Evolutionary conservation across 306 rosid genomes (phyloP).

Genomic region (Pterocarpus santalinus): DNA sequence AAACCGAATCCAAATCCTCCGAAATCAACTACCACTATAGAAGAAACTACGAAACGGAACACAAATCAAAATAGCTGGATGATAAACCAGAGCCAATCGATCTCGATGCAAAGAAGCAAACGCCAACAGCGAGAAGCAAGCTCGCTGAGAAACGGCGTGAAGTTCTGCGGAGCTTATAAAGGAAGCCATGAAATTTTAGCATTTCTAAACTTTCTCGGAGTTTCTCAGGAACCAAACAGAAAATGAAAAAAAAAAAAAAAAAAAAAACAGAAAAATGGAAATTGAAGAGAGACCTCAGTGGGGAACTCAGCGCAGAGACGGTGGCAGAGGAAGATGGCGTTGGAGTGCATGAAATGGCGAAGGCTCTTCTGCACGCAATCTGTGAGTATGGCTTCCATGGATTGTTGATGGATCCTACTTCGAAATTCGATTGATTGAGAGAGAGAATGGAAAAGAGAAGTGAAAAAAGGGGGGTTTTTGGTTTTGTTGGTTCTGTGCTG

Average conservation of each 20-base stretch:
- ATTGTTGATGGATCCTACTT: constrained; percentile 7
- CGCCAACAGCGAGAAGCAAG: background rate
- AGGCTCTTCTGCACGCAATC: constrained; percentile 87
- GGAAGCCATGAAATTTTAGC: background rate
- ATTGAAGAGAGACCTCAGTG: constrained; percentile 46
- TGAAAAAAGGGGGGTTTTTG: background rate
- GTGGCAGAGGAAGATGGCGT: constrained; percentile 92
- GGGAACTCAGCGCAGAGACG: constrained; percentile 95
- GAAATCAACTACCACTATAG: background rate
- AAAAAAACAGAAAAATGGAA: background rate
- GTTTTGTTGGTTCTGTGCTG: constrained; percentile 5
- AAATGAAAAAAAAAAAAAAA: background rate
- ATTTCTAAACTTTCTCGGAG: background rate
- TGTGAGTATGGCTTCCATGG: constrained; percentile 83
- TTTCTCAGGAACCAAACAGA: constrained; percentile 39
- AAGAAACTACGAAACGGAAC: constrained; percentile 30
- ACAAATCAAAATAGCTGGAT: constrained; percentile 24
- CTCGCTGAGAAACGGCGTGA: background rate
- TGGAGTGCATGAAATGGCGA: constrained; percentile 76
- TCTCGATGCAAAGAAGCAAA: constrained; percentile 17
- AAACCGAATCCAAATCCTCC: constrained; percentile 6
- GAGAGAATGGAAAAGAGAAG: background rate
- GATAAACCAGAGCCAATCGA: constrained; percentile 40
- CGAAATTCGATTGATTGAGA: constrained; percentile 15
- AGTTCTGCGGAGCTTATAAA: background rate